phyloP scores from a whole-genome alignment of 164 flowering plant species.

The Magnolia changhungtana region DNA sequence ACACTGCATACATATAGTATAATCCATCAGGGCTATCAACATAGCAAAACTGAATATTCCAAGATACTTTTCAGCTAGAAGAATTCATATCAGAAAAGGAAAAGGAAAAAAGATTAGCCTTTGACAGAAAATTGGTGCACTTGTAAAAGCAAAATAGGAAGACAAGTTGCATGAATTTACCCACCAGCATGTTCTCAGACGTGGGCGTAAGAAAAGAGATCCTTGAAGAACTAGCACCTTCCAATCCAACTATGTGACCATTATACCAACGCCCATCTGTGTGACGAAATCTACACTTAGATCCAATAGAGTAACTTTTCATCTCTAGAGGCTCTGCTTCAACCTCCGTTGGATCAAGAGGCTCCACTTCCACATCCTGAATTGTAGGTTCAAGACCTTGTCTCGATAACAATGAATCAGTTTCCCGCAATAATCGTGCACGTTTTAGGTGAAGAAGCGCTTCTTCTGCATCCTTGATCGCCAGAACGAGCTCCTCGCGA shows the following conservation, averaged over 20 bases:
- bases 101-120: neutral
- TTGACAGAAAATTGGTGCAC: neutral
- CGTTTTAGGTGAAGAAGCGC: conserved; percentile 78
- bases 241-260: conserved; percentile 58
- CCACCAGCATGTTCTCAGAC: conserved; percentile 81
- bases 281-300: conserved; percentile 88
- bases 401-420: conserved; percentile 37
- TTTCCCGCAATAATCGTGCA: conserved; percentile 64
- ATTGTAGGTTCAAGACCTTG: conserved; percentile 10
- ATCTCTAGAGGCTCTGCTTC: conserved; percentile 55
- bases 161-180: conserved; percentile 13
- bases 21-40: neutral
- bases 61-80: neutral
- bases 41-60: neutral
- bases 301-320: conserved; percentile 45
- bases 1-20: too few species aligned
- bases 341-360: conserved; percentile 37
- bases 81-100: neutral
- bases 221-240: conserved; percentile 53
- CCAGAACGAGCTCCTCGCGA: conserved; percentile 75
- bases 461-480: conserved; percentile 80
- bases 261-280: conserved; percentile 91
- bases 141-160: neutral
- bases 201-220: conserved; percentile 86
- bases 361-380: conserved; percentile 49